Conservation (phyloP, 2,329 filamentous ascomycete genomes). For the Claviceps pazoutovae region DNA sequence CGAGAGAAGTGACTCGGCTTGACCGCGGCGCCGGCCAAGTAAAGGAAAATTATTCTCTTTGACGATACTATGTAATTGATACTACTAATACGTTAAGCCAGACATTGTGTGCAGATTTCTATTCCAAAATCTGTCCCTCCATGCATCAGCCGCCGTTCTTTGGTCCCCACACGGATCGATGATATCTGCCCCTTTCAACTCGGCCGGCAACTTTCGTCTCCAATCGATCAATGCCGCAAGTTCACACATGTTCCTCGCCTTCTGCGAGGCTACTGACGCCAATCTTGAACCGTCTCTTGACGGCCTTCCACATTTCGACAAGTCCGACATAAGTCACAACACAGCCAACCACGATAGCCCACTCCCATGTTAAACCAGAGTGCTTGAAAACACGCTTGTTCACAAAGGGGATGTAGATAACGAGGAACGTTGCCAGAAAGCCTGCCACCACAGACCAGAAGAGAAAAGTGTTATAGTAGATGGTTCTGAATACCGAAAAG, state of each 20-base stretch:
- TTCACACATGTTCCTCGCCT: slow-evolving; percentile 1
- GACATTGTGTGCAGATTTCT: slow-evolving; percentile 13
- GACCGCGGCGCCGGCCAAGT: not conserved
- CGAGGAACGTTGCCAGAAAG: slow-evolving; percentile 45
- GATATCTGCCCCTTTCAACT: too few species aligned
- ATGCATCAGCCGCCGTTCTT: not conserved
- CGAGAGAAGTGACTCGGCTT: too few species aligned
- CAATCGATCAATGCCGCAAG: too few species aligned
- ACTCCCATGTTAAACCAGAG: slow-evolving; percentile 54
- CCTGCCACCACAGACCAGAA: slow-evolving; percentile 50
- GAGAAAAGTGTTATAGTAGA: slow-evolving; percentile 55
- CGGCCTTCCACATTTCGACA: slow-evolving; percentile 56
- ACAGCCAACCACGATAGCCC: slow-evolving; percentile 50
- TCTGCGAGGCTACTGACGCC: slow-evolving; percentile 15
- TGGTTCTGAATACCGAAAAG: slow-evolving; percentile 40
- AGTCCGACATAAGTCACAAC: slow-evolving; percentile 46
- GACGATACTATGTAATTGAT: slow-evolving; percentile 13
- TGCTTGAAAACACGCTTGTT: slow-evolving; percentile 58
- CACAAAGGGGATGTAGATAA: slow-evolving; percentile 54
- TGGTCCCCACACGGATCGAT: not conserved
- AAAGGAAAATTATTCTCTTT: slow-evolving; percentile 15
- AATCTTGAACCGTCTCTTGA: slow-evolving; percentile 38
- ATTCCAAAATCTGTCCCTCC: slow-evolving; percentile 18
- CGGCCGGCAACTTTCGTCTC: too few species aligned
- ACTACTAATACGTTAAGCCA: slow-evolving; percentile 10